Base-by-base conservation (phyloP, 73 alveolate species). In the Stentor roeselii region DNA sequence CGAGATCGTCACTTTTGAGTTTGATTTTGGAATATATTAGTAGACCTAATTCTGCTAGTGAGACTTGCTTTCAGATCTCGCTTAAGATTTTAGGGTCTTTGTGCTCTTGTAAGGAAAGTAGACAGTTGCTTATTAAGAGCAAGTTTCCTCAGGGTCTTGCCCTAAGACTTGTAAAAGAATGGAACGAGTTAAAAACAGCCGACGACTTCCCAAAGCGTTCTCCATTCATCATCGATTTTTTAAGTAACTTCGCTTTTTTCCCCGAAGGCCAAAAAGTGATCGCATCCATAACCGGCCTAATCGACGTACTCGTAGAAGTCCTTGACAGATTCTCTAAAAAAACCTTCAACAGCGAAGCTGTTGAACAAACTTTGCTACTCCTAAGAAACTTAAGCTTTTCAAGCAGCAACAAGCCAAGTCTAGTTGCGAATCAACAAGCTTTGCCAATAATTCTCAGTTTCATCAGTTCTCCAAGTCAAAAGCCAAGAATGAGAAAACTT, bases 181-280 rank as follows among this genome's bases (percentile, higher is more conserved):
- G 80, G 80, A 67, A 67, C 34, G 80, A 67, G 0, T 30, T n/a
- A 21, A 67, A 67, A 67, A 27, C 11, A 21, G 27, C 80, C 34
- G 41, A 67, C 21, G 37, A 36, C 0, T 27, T 67, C 1, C 80
- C 80, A 14, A n/a, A 14, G 11, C 21, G 34, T 36, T 67, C 80
- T 67, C 80, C 80, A 1, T 67, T 21, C 11, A 67, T 67, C 27
- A 67, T 67, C 37, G 80, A 67, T 15, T 67, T 67, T 34, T 34
- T 67, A 67, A 32, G 42, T 1, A 32, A 36, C 34, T 67, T 67
- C 34, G 80, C 80, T 1, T 67, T 67, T 67, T 67, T 21, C 37
- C 41, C n/a, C 34, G 80, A 67, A 67, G 80, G 80, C 0, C 80
- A 67, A 67, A 67, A 67, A 67, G 80, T 67, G 0, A 67, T 67